Evolutionary conservation across 139 green algal species (phyloP).

Genomic region (Desmodesmus armatus): DNA sequence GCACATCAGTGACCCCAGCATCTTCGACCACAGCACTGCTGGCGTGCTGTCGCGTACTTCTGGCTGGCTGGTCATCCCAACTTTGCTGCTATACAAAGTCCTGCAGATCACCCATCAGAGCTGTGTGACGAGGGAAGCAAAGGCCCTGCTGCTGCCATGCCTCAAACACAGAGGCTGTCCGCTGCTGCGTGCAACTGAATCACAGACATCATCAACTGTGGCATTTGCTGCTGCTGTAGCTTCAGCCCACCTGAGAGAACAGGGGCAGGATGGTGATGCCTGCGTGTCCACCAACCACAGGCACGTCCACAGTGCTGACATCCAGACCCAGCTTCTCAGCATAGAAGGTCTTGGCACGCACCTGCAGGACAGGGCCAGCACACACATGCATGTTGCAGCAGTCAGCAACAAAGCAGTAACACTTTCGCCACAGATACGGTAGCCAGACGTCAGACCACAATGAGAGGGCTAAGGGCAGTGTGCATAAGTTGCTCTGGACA

Average conservation of each 20-base stretch:
- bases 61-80: background rate
- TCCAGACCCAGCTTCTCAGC: slow-evolving; percentile 90
- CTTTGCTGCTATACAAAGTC: background rate
- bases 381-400: background rate
- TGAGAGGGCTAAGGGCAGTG: too few species aligned
- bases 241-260: slow-evolving; percentile 88
- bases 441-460: too few species aligned
- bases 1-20: background rate
- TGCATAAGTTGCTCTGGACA: too few species aligned
- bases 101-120: too few species aligned
- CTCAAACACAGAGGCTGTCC: too few species aligned
- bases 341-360: slow-evolving; percentile 96
- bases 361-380: slow-evolving; percentile 37
- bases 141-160: too few species aligned
- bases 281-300: slow-evolving; percentile 97
- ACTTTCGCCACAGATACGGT: too few species aligned
- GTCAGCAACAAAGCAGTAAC: background rate
- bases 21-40: background rate
- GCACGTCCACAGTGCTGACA: slow-evolving; percentile 91
- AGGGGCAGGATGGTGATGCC: slow-evolving; percentile 99
- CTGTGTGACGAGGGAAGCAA: too few species aligned
- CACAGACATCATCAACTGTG: too few species aligned
- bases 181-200: too few species aligned
- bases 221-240: background rate
- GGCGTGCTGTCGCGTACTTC: too few species aligned